Evolutionary conservation across 331 rosid genomes (phyloP), one percentile per base, ranked within the genome.

Genomic region (Phaseolus coccineus): DNA sequence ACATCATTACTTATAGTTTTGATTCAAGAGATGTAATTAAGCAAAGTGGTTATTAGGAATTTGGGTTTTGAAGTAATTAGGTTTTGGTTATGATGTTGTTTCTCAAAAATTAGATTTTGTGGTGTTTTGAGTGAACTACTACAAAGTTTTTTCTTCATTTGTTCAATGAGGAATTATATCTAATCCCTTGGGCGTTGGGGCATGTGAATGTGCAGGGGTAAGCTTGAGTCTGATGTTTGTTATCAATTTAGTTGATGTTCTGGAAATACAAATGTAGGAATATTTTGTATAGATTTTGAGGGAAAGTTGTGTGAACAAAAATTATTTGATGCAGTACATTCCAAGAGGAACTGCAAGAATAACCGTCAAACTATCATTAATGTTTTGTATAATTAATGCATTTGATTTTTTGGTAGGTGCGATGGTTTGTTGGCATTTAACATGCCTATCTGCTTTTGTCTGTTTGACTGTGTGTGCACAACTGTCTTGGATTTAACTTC

Each of bases 11-110:
- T 2, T 40, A 8, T 2, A 77, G 88, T 35, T 95, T 86, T 72
- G 99, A 92, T 75, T 97, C 96, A 1, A 87, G 82, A 59, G 83
- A 84, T 66, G 83, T 39, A 39, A 83, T 91, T 80, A 95, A 91
- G 78, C 86, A 84, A 67, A 80, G 90, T 72, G 67, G 35, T 68
- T 63, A 24, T 62, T 42, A n/a, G 56, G n/a, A 37, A 47, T 77
- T 62, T 8, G 40, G 61, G 33, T 62, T 80, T 37, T 73, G 68
- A 44, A 39, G 72, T 30, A 72, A 39, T 53, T 12, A 9, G 35
- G 62, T 59, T 35, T 65, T 27, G 22, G 71, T 77, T 39, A 4
- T 85, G 75, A 42, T 25, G 14, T 11, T 51, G 62, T 79, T 66
- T 53, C 22, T 42, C 69, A 19, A 44, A 48, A 48, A 33, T 77